Base-by-base conservation (phyloP, 2,329 filamentous ascomycete species). In the Cyclaneusma minus region DNA sequence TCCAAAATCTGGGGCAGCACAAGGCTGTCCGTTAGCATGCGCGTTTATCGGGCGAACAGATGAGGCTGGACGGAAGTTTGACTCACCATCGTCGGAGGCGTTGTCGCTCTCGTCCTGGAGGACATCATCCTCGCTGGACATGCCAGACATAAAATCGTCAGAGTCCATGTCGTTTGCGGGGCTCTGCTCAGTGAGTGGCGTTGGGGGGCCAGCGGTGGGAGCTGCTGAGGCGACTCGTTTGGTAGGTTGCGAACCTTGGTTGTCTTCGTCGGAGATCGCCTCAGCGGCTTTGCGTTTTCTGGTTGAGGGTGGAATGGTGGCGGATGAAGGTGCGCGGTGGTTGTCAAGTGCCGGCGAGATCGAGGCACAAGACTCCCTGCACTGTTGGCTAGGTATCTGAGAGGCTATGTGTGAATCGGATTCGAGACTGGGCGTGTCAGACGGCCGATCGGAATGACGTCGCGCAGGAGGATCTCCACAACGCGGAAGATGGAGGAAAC, bases 91-190 rank as follows among this genome's bases (percentile, higher is more conserved):
- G 37, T 31, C 45, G 14, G 44, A 46, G 18, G 35, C 74, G 42
- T 84, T 81, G 29, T 82, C 84, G 40, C 79, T 84, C 33, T 79
- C 73, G 42, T 84, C 79, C 35, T 78, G 67, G 50, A 77, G 64
- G 33, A 82, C 68, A 33, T 68, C 68, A 37, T 80, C 75, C 29
- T 75, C 76, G 46, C 79, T 92, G 21, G 81, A 87, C 41, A 75
- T 63, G 46, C 74, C 72, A 42, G 80, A 91, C 67, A 89, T 78
- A 52, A 85, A 85, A 33, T 94, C 87, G 43, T 95, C 87, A 6
- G 85, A 94, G 57, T 93, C 84, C 85, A 94, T 94, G 36, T 60
- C 68, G 50, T 58, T 58, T 27, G 55, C 61, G 13, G 47, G 46
- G n/a, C 50, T 56, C n/a, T n/a, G n/a, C n/a, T n/a, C n/a, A 25